These are phyloP conservation scores for Dactylonectria estremocensis DNA, from an alignment of 2,329 filamentous ascomycete genomes.

Conservation along the genomic window DNA sequence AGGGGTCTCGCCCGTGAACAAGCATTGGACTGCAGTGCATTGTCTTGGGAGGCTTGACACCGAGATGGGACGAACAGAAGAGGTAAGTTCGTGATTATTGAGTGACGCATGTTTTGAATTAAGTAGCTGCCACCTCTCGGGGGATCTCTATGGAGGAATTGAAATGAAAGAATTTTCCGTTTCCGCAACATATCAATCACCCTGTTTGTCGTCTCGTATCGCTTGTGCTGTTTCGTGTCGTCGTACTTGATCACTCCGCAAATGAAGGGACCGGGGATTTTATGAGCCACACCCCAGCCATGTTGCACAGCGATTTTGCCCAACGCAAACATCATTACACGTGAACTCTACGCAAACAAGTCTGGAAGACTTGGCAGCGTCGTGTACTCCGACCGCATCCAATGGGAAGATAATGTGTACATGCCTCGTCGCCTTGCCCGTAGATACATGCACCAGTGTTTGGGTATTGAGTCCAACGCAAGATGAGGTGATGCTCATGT, in stretches of 20 bases:
- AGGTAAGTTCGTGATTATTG: slow-evolving; percentile 28
- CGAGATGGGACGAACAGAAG: background rate
- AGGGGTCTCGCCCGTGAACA: slow-evolving; percentile 6
- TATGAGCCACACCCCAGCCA: background rate
- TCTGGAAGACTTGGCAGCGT: background rate
- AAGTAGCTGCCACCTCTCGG: background rate
- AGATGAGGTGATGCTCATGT: background rate
- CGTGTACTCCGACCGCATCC: background rate
- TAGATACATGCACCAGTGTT: background rate
- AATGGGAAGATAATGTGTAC: slow-evolving; percentile 5
- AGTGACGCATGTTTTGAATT: slow-evolving; percentile 9
- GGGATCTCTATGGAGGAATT: no score
- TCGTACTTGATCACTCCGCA: background rate
- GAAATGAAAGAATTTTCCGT: background rate
- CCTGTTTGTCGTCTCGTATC: background rate
- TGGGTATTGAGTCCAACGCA: background rate
- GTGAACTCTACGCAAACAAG: slow-evolving; percentile 9
- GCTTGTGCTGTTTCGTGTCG: background rate
- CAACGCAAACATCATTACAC: slow-evolving; percentile 10
- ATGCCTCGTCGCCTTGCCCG: slow-evolving; percentile 8
- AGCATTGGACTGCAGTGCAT: slow-evolving; percentile 12
- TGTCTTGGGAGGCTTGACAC: slow-evolving; percentile 20
- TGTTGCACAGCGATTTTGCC: background rate
- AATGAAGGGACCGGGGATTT: slow-evolving; percentile 4
- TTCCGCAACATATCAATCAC: background rate